These are phyloP conservation scores for Aspergillus spinulosporus DNA, from an alignment of 2,329 filamentous ascomycete species.

Conservation along the genomic window DNA sequence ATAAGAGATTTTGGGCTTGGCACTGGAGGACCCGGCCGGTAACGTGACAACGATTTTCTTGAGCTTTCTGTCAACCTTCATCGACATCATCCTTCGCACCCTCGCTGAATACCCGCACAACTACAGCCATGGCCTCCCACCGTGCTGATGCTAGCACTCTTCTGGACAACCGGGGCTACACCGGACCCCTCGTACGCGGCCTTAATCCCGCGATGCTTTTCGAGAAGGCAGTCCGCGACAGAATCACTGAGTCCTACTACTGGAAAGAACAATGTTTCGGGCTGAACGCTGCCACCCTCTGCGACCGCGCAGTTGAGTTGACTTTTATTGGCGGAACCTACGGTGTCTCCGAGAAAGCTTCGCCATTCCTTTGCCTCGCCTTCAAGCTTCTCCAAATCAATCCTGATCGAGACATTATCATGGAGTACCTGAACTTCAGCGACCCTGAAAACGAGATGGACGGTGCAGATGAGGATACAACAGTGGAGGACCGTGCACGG, in stretches of 20 bases:
- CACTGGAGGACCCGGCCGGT: not conserved
- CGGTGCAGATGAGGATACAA: conserved; percentile 27
- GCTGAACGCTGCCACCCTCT: conserved; percentile 75
- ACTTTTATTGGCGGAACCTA: conserved; percentile 85
- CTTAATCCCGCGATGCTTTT: conserved; percentile 94
- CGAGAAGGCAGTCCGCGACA: conserved; percentile 92
- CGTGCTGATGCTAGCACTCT: conserved; percentile 74
- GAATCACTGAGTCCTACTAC: conserved; percentile 93
- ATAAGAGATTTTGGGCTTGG: conserved; percentile 30
- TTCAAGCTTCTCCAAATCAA: conserved; percentile 92
- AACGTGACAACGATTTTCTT: conserved; percentile 13
- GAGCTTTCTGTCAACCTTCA: not conserved
- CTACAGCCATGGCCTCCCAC: conserved; percentile 56
- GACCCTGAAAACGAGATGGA: conserved; percentile 63
- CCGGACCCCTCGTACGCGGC: conserved; percentile 74
- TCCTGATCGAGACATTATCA: conserved; percentile 74
- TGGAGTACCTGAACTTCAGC: conserved; percentile 75
- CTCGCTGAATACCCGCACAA: conserved; percentile 42
- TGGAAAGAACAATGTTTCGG: conserved; percentile 99
- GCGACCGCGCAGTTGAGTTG: conserved; percentile 86
- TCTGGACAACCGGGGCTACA: conserved; percentile 87
- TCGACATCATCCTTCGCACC: not conserved
- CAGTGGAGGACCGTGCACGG: conserved; percentile 25
- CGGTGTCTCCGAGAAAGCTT: conserved; percentile 79
- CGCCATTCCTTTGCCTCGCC: conserved; percentile 85